A percentile compares a stretch with the other conserved stretches of the same genome.
Conservation (phyloP, 2,329 filamentous ascomycete species). For the Knufia petricola region DNA sequence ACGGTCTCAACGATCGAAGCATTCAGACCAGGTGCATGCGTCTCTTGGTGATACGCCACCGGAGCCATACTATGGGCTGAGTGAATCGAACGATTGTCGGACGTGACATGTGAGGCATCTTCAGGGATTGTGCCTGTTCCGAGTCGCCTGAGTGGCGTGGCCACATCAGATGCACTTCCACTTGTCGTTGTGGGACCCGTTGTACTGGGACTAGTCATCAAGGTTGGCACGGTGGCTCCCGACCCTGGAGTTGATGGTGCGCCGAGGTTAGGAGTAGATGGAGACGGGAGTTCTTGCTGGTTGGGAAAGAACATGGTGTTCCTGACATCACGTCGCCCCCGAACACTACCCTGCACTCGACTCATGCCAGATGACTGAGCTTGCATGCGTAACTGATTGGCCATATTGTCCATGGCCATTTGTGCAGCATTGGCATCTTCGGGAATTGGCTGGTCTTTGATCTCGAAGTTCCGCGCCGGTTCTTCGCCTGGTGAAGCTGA, state of each 20-base stretch:
- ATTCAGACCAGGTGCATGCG: slow-evolving; percentile 70
- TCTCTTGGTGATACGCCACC: slow-evolving; percentile 70
- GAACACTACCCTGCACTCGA: slow-evolving; percentile 63
- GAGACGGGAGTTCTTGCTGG: slow-evolving; percentile 26
- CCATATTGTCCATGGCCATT: slow-evolving; percentile 39
- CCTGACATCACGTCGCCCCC: slow-evolving; percentile 81
- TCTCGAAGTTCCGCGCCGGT: slow-evolving; percentile 37
- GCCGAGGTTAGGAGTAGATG: slow-evolving; percentile 9
- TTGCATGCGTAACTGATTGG: slow-evolving; percentile 40
- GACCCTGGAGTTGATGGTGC: slow-evolving; percentile 18
- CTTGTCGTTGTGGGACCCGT: slow-evolving; percentile 28
- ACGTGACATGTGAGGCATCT: slow-evolving; percentile 55
- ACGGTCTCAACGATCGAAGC: slow-evolving; percentile 86
- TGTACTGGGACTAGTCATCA: slow-evolving; percentile 10
- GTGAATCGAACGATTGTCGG: slow-evolving; percentile 83
- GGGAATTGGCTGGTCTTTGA: slow-evolving; percentile 40
- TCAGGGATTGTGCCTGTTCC: slow-evolving; percentile 27
- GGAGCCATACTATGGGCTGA: slow-evolving; percentile 65
- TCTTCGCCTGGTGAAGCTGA: slow-evolving; percentile 28
- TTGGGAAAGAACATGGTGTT: slow-evolving; percentile 76
- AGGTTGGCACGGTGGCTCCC: slow-evolving; percentile 24
- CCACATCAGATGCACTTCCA: slow-evolving; percentile 3
- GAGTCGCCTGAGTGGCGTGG: slow-evolving; percentile 11
- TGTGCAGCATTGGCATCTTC: slow-evolving; percentile 42
- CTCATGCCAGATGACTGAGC: slow-evolving; percentile 46